Conservation (phyloP, 2,329 filamentous ascomycete species). For the Fusarium drepaniforme region DNA sequence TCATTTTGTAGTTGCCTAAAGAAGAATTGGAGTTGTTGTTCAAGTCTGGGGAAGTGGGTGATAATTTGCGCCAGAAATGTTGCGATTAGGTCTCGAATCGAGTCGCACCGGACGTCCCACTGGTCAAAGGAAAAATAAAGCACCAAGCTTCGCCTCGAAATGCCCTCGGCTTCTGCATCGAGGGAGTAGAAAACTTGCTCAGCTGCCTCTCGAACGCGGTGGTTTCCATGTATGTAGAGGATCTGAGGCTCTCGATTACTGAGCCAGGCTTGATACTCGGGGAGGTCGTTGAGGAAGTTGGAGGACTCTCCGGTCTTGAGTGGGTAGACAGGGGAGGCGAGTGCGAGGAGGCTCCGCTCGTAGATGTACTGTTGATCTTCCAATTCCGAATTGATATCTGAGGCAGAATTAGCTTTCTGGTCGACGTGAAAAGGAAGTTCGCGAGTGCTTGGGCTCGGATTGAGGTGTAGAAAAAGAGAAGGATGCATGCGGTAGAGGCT, state of each 20-base stretch:
- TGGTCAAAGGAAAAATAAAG: constrained; percentile 11
- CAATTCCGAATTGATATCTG: neutral
- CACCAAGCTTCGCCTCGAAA: neutral
- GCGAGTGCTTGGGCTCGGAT: neutral
- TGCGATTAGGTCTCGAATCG: constrained; percentile 12
- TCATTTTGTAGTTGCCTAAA: neutral
- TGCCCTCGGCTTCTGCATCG: rapidly evolving
- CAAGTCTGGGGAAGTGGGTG: neutral
- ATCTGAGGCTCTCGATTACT: neutral
- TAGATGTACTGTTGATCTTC: rapidly evolving
- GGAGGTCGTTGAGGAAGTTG: neutral
- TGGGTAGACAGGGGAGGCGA: neutral
- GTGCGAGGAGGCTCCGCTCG: neutral
- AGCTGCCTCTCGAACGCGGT: neutral
- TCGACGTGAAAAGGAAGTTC: neutral
- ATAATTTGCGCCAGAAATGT: constrained; percentile 4
- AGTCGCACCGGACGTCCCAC: constrained; percentile 10
- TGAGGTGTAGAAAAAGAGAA: neutral
- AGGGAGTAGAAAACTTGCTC: neutral
- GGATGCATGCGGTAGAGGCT: neutral
- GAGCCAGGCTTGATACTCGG: neutral
- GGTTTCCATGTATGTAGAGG: neutral
- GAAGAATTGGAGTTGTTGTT: neutral
- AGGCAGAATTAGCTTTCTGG: neutral
- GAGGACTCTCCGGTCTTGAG: neutral